Conservation (phyloP, 2,329 filamentous ascomycete genomes). For the Penicillium occitanis region DNA sequence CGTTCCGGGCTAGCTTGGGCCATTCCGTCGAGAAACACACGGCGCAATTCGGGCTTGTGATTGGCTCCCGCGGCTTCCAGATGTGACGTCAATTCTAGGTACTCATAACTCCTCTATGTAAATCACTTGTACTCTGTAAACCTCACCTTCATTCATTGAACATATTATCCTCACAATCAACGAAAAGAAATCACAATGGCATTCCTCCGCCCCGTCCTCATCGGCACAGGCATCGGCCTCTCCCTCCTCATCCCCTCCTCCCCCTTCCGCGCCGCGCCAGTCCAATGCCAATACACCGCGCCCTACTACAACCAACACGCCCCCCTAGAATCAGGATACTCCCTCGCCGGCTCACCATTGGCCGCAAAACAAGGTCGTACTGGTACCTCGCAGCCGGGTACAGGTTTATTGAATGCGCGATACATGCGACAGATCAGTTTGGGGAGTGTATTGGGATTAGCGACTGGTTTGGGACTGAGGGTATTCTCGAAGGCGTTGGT, state of each 20-base stretch:
- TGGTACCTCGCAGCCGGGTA: constrained; percentile 17
- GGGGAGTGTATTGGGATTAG: constrained; percentile 47
- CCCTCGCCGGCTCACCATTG: constrained; percentile 25
- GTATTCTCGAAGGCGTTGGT: constrained; percentile 48
- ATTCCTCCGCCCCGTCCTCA: constrained; percentile 25
- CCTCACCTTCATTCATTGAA: background rate
- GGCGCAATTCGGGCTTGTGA: background rate
- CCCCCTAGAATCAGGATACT: constrained; percentile 30
- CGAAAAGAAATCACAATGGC: background rate
- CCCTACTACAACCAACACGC: constrained; percentile 27
- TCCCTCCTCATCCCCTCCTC: constrained; percentile 37
- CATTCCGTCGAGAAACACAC: too few species aligned
- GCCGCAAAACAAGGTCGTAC: constrained; percentile 31
- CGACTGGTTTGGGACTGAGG: constrained; percentile 44
- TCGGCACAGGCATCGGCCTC: constrained; percentile 38
- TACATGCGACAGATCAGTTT: constrained; percentile 48
- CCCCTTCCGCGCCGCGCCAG: constrained; percentile 35
- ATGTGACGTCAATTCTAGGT: constrained; percentile 12
- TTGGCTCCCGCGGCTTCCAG: constrained; percentile 1
- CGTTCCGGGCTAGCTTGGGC: background rate
- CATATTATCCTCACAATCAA: background rate
- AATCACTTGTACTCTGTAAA: background rate
- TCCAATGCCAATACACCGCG: constrained; percentile 41
- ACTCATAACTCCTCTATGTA: too few species aligned
- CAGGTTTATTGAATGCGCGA: constrained; percentile 32